Percentiles rank a stretch among this genome's conserved stretches.
Conservation (phyloP, 2,329 filamentous ascomycete genomes). For the Alternaria burnsii region DNA sequence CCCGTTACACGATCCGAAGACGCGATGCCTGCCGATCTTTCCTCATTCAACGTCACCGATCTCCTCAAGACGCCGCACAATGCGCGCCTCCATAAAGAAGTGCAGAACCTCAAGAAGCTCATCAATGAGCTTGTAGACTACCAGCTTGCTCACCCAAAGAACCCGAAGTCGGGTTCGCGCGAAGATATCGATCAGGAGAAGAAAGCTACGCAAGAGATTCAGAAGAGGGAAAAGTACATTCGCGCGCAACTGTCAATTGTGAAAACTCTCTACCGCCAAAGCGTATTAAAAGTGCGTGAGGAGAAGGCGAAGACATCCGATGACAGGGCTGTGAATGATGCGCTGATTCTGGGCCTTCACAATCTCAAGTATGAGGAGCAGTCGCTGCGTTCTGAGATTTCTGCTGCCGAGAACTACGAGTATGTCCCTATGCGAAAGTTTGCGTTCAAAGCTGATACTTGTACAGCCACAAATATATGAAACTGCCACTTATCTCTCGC, state of each 20-base stretch:
- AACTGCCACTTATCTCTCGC: conserved; percentile 82
- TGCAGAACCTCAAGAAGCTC: conserved; percentile 42
- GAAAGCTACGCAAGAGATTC: conserved; percentile 34
- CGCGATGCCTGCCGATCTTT: conserved; percentile 23
- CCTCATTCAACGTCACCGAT: conserved; percentile 33
- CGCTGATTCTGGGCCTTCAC: conserved; percentile 88
- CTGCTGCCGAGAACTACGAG: conserved; percentile 91
- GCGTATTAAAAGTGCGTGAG: conserved; percentile 80
- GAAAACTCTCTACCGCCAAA: conserved; percentile 82
- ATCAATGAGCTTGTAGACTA: conserved; percentile 46
- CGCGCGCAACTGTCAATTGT: conserved; percentile 67
- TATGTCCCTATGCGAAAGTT: conserved; percentile 57
- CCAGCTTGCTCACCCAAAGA: conserved; percentile 38
- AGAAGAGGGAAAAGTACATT: conserved; percentile 72
- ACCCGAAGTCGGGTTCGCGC: conserved; percentile 26
- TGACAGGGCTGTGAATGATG: conserved; percentile 88
- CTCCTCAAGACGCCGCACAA: conserved; percentile 45
- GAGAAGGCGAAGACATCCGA: conserved; percentile 89
- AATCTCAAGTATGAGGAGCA: conserved; percentile 97
- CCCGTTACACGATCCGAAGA: conserved; percentile 7
- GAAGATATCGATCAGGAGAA: conserved; percentile 38
- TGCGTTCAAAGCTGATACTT: conserved; percentile 21
- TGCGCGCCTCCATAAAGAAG: conserved; percentile 40
- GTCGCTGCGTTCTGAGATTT: conserved; percentile 88
- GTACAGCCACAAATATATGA: conserved; percentile 81